Evolutionary conservation across 129 eudicot genomes (phyloP).

Genomic region (Dittrichia graveolens): DNA sequence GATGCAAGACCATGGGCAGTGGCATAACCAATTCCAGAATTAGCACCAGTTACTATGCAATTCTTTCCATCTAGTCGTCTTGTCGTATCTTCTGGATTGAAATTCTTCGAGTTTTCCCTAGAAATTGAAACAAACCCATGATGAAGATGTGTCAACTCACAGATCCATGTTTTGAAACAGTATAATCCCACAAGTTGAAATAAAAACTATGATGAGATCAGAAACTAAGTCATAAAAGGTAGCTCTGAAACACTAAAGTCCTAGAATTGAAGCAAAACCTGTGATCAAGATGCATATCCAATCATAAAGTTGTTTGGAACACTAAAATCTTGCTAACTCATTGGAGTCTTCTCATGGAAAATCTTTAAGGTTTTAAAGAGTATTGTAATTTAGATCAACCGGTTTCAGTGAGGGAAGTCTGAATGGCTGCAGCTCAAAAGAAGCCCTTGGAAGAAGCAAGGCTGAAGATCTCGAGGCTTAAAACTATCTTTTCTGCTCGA

Average conservation of each 20-base stretch:
- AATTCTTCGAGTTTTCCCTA: slow-evolving; percentile 81
- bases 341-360: too few relatives aligned
- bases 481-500: too few relatives aligned
- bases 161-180: neutral
- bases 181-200: neutral
- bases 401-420: too few relatives aligned
- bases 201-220: neutral
- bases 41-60: slow-evolving; percentile 90
- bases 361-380: too few relatives aligned
- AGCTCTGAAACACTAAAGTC: slow-evolving; percentile 1
- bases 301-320: neutral
- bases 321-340: neutral
- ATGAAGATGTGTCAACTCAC: neutral
- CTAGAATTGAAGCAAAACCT: slow-evolving; percentile 13
- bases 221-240: neutral
- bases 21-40: slow-evolving; percentile 93
- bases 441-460: too few relatives aligned
- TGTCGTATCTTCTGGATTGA: slow-evolving; percentile 69
- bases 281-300: slow-evolving; percentile 1
- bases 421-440: too few relatives aligned
- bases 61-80: slow-evolving; percentile 76
- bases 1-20: slow-evolving; percentile 94
- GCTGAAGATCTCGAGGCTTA: too few relatives aligned
- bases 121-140: neutral
- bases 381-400: too few relatives aligned